A percentile compares a stretch with the other conserved stretches of the same genome.
Evolutionary conservation across 2,329 filamentous ascomycete genomes (phyloP).

Genomic region (Verticillium longisporum): DNA sequence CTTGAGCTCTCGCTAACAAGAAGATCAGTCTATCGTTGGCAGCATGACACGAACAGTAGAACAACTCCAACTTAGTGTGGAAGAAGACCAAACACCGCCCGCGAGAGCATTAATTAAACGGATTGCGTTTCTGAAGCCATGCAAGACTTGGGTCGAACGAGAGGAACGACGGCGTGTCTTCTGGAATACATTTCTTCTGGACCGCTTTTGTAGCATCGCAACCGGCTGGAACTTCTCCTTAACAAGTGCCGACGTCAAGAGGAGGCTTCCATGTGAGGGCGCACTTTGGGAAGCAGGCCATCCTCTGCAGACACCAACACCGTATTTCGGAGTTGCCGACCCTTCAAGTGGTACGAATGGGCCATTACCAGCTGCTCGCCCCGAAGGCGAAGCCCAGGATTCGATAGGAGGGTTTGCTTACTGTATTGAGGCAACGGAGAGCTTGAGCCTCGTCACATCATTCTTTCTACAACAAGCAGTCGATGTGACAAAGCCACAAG

Average conservation of each 20-base stretch:
- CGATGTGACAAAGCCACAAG: constrained; percentile 25
- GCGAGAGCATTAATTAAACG: constrained; percentile 24
- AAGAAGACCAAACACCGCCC: constrained; percentile 18
- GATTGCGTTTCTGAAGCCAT: constrained; percentile 24
- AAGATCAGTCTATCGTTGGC: constrained; percentile 24
- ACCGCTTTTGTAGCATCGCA: constrained; percentile 31
- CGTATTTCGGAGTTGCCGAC: constrained; percentile 32
- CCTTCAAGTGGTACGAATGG: constrained; percentile 14
- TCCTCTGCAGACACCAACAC: constrained; percentile 25
- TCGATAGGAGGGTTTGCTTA: constrained; percentile 33
- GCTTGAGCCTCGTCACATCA: constrained; percentile 30
- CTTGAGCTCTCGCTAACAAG: background rate
- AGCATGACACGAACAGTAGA: constrained; percentile 30
- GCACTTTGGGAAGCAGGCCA: constrained; percentile 28
- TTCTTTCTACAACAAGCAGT: constrained; percentile 35
- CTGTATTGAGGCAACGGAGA: constrained; percentile 37
- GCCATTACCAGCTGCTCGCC: constrained; percentile 12
- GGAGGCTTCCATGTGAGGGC: constrained; percentile 31
- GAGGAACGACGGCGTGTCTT: constrained; percentile 32
- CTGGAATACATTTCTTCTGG: constrained; percentile 32
- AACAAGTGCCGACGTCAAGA: constrained; percentile 26
- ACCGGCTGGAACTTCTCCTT: constrained; percentile 31
- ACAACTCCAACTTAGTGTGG: constrained; percentile 26
- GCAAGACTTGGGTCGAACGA: constrained; percentile 24
- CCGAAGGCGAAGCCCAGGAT: constrained; percentile 16